Conservation (phyloP, 805 yeast species). For the Candida nonsorbophila region DNA sequence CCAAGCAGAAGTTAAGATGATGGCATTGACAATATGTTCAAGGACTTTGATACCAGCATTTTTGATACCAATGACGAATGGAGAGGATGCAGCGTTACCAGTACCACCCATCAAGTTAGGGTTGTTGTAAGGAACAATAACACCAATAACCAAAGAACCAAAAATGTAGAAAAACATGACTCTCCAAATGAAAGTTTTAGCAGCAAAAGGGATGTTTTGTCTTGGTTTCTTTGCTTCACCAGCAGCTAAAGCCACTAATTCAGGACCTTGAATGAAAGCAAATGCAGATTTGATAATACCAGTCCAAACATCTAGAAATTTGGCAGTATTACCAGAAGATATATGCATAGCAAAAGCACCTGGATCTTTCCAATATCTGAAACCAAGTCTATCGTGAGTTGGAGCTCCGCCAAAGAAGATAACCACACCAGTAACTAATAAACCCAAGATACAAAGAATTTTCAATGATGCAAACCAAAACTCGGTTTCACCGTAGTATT, state of each 20-base stretch:
- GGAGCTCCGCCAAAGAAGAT: constrained; percentile 36
- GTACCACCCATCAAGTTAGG: constrained; percentile 17
- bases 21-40: constrained; percentile 68
- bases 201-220: constrained; percentile 47
- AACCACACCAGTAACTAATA: constrained; percentile 28
- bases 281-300: constrained; percentile 56
- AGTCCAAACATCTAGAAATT: constrained; percentile 58
- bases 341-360: constrained; percentile 15
- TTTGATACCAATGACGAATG: constrained; percentile 29
- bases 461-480: constrained; percentile 30
- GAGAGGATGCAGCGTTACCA: constrained; percentile 34
- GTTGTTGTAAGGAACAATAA: constrained; percentile 27
- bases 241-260: constrained; percentile 70
- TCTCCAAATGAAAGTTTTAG: constrained; percentile 53
- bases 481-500: constrained; percentile 32
- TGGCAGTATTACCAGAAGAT: constrained; percentile 47
- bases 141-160: constrained; percentile 37
- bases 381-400: constrained; percentile 37
- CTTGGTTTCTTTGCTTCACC: constrained; percentile 33
- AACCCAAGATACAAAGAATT: constrained; percentile 23
- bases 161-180: constrained; percentile 35
- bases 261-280: constrained; percentile 56
- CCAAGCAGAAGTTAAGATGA: constrained; percentile 68
- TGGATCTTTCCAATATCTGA: constrained; percentile 35
- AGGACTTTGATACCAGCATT: constrained; percentile 47